Base-by-base conservation (phyloP, 73 alveolate genomes). In the Loxodes magnus region DNA sequence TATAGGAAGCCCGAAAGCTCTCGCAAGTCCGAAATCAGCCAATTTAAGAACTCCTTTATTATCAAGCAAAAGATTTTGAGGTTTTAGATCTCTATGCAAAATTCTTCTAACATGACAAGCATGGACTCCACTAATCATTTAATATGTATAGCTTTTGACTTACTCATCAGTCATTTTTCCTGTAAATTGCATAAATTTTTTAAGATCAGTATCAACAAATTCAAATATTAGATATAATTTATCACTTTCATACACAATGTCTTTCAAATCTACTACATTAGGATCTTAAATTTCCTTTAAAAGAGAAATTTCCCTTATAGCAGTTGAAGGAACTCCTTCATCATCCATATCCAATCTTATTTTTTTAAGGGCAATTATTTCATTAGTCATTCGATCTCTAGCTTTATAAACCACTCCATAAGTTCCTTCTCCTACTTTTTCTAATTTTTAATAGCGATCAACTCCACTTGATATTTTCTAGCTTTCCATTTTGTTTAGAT, bases 331-430 rank as follows among this genome's bases (percentile, higher is more conserved):
- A 21, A 88, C 89, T 17, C 96, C 97, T 55, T 88, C 96, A 37
- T 88, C 96, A 63, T 76, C 96, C 34, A 77, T 77, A 38, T 89
- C 97, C 46, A 88, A 56, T 39, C 93, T 44, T 12, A 79, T 84
- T 48, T 88, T 84, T 77, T 88, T 88, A 35, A 88, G 60, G 12
- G 94, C 96, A 6, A 82, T 87, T 24, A 77, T 62, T 65, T 87
- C 96, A 17, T 72, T 82, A 17, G 85, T 71, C 31, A 53, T 63
- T 42, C 64, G 69, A 42, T 84, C 87, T 41, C 36, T 39, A 19
- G 95, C 93, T 67, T 85, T 81, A 56, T 88, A 85, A 29, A 88
- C 96, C 23, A 88, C 90, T 15, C 96, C 96, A 61, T 88, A 88
- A 10, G 95, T 88, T 17, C 96, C 95, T 56, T 88, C 94, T 0